These are phyloP conservation scores for Fusarium stilboides DNA, from an alignment of 2,329 filamentous ascomycete species.

Conservation along the genomic window DNA sequence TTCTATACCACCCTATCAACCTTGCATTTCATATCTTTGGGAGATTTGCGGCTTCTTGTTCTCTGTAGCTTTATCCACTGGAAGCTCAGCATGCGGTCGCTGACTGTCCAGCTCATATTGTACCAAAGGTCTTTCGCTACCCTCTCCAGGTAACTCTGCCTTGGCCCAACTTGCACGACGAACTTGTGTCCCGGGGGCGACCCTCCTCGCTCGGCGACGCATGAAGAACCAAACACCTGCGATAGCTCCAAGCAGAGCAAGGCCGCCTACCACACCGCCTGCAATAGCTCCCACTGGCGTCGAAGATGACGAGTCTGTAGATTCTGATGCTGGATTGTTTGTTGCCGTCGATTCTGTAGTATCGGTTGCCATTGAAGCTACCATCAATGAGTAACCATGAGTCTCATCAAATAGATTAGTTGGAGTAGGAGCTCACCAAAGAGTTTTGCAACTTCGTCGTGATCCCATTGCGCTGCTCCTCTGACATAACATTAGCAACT, in stretches of 20 bases:
- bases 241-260: not conserved
- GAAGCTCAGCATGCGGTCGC: not conserved
- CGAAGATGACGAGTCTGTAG: not conserved
- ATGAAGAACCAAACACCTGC: not conserved
- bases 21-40: not conserved
- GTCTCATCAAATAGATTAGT: not conserved
- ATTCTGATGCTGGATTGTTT: not conserved
- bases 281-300: not conserved
- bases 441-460: not conserved
- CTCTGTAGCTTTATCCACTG: no score
- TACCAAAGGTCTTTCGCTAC: not conserved
- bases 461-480: not conserved
- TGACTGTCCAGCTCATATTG: not conserved
- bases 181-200: not conserved
- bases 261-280: slow-evolving; percentile 1
- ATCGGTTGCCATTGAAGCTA: slow-evolving; percentile 2
- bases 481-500: not conserved
- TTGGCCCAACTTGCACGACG: not conserved
- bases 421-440: not conserved
- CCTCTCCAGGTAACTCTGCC: not conserved
- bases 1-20: not conserved
- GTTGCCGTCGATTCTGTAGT: not conserved
- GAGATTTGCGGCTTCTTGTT: not conserved
- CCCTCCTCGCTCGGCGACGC: not conserved
- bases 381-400: slow-evolving; percentile 1